A percentile compares a stretch with the other conserved stretches of the same genome.
Evolutionary conservation across 305 asterid species (phyloP).

Genomic region (Solanum hybrid): DNA sequence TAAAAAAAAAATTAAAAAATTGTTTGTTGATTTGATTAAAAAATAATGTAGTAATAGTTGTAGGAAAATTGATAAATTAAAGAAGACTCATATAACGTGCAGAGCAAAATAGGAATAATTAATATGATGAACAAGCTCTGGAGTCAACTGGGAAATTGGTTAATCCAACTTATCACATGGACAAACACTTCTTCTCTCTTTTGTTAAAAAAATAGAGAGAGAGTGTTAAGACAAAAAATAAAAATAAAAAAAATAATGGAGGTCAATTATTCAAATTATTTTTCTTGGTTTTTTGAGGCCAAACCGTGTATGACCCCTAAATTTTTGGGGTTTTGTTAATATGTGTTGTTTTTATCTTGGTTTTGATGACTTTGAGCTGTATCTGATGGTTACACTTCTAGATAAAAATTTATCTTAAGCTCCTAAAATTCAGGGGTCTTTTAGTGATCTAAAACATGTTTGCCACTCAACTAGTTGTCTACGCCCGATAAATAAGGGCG

Average conservation of each 20-base stretch:
- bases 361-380: neutral
- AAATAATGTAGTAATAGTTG: neutral
- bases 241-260: conserved; percentile 11
- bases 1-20: neutral
- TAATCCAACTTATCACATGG: conserved; percentile 26
- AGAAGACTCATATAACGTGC: conserved; percentile 19
- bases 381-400: neutral
- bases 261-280: conserved; percentile 4
- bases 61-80: neutral
- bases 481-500: neutral
- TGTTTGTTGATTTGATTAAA: neutral
- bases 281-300: conserved; percentile 19
- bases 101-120: conserved; percentile 8
- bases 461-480: neutral
- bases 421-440: neutral
- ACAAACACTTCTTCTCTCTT: conserved; percentile 42
- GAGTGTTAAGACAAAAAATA: conserved; percentile 5
- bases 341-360: neutral
- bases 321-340: neutral
- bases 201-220: conserved; percentile 44
- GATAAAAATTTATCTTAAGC: neutral
- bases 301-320: conserved; percentile 10
- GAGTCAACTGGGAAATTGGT: conserved; percentile 7
- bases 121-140: neutral
- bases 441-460: neutral